Evolutionary conservation across 768 basidiomycete genomes (phyloP).

Genomic region (Brasilioporus rufonigricans): DNA sequence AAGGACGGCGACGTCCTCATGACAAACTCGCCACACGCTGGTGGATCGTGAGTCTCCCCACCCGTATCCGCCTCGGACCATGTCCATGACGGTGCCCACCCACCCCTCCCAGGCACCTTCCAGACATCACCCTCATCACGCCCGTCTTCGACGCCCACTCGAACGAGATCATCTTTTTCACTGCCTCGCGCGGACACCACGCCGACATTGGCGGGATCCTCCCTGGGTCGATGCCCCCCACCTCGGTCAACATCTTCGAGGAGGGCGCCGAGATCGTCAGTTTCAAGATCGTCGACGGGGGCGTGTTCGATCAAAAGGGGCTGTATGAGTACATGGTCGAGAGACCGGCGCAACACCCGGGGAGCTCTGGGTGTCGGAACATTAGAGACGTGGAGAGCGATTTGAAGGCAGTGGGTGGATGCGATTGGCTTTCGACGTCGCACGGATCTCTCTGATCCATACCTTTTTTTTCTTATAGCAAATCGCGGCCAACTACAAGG

Average conservation of each 20-base stretch:
- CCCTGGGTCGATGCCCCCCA: slow-evolving; percentile 95
- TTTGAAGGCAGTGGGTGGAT: slow-evolving; percentile 70
- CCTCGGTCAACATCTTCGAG: slow-evolving; percentile 85
- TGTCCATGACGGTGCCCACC: no score
- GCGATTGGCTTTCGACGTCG: no score
- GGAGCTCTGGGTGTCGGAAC: slow-evolving; percentile 85
- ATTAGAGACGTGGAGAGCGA: slow-evolving; percentile 90
- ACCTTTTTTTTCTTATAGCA: slow-evolving; percentile 55
- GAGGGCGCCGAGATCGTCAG: slow-evolving; percentile 91
- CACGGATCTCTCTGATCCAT: no score
- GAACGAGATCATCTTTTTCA: slow-evolving; percentile 84
- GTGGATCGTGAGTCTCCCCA: slow-evolving; percentile 67
- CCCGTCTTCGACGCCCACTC: slow-evolving; percentile 75
- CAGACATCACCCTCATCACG: slow-evolving; percentile 91
- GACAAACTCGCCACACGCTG: slow-evolving; percentile 88
- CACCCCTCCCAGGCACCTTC: slow-evolving; percentile 50
- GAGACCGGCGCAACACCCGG: slow-evolving; percentile 76
- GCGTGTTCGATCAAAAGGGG: slow-evolving; percentile 74
- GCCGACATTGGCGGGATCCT: slow-evolving; percentile 92
- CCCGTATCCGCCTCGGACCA: slow-evolving; percentile 17
- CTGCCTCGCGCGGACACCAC: slow-evolving; percentile 92
- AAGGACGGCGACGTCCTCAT: slow-evolving; percentile 92
- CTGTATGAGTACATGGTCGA: slow-evolving; percentile 80
- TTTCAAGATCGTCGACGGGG: slow-evolving; percentile 86
- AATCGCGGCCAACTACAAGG: slow-evolving; percentile 94